A percentile compares a stretch with the other conserved stretches of the same genome.
These are phyloP conservation scores for Suillus brevipes DNA, from an alignment of 768 basidiomycete genomes.

Conservation along the genomic window DNA sequence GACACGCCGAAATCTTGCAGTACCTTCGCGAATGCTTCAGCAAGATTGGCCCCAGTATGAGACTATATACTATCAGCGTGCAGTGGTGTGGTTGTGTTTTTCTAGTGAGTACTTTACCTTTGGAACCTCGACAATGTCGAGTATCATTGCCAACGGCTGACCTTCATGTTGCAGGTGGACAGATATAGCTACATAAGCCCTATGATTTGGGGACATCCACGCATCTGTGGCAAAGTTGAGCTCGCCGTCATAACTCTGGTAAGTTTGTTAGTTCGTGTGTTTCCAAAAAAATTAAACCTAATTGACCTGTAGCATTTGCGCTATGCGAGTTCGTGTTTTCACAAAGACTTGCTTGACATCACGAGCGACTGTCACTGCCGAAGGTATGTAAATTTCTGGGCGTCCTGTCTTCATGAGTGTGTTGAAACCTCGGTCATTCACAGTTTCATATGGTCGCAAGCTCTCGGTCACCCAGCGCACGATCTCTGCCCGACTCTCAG, in stretches of 20 bases:
- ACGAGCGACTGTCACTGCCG: conserved; percentile 20
- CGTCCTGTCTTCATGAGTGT: conserved; percentile 16
- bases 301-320: neutral
- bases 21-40: conserved; percentile 1
- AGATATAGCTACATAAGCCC: conserved; percentile 31
- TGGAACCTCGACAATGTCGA: conserved; percentile 38
- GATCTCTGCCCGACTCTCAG: conserved; percentile 21
- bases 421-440: conserved; percentile 22
- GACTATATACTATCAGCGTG: conserved; percentile 21
- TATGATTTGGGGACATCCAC: conserved; percentile 40
- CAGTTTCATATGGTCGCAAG: conserved; percentile 23
- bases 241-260: conserved; percentile 15
- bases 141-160: conserved; percentile 22
- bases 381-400: conserved; percentile 18
- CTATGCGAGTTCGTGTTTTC: neutral
- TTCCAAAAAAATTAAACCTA: no score
- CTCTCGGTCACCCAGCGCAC: conserved; percentile 27
- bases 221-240: conserved; percentile 29
- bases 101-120: conserved; percentile 12
- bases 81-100: neutral
- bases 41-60: conserved; percentile 35
- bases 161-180: conserved; percentile 37
- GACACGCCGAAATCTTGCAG: neutral
- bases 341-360: conserved; percentile 21
- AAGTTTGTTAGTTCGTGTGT: no score